Conservation (phyloP, 1,284 basidiomycete species). For the Rhodotorula sp. region DNA sequence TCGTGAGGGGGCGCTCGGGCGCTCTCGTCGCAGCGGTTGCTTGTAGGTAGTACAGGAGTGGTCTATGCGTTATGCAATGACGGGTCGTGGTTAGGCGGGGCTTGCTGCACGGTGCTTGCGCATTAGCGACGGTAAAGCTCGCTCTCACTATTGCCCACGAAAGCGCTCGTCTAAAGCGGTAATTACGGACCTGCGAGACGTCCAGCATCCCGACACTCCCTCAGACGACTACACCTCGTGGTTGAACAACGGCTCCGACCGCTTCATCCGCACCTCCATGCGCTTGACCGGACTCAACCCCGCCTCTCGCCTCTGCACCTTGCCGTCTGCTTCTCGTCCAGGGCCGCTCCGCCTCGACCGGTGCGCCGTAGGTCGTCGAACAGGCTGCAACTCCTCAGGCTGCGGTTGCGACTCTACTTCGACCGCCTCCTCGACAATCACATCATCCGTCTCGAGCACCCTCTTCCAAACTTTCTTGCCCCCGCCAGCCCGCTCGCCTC, state of each 20-base stretch:
- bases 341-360: neutral
- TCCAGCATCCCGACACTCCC: too few species aligned
- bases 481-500: too few species aligned
- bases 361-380: neutral
- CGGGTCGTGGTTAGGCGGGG: too few species aligned
- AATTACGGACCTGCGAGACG: too few species aligned
- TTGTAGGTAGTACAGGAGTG: too few species aligned
- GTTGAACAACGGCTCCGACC: slow-evolving; percentile 13
- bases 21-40: neutral
- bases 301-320: neutral
- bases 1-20: neutral
- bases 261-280: slow-evolving; percentile 23
- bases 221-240: neutral
- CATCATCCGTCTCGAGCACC: neutral
- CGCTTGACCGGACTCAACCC: neutral
- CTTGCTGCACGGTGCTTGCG: too few species aligned
- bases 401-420: neutral
- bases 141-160: too few species aligned
- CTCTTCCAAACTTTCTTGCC: neutral
- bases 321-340: neutral
- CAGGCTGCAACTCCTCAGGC: neutral
- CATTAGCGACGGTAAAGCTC: too few species aligned
- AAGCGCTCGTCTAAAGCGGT: too few species aligned
- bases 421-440: neutral
- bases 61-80: too few species aligned